phyloP scores from a whole-genome alignment of 2,329 filamentous ascomycete genomes.

The Cercospora sp. region DNA sequence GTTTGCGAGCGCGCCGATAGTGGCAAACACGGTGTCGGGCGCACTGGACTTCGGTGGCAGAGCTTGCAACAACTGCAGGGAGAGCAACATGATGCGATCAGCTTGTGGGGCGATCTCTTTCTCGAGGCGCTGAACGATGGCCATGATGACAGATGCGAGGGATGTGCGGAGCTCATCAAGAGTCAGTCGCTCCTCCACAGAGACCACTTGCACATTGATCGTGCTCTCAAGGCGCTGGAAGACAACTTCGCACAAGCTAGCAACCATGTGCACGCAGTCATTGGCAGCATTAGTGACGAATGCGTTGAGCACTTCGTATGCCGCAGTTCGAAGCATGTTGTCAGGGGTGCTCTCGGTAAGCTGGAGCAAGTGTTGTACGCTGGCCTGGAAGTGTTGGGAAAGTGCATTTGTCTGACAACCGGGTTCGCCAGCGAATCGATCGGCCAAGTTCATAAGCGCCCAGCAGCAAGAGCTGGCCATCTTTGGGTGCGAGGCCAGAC shows the following conservation, averaged over 20 bases:
- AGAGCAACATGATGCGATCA: conserved; percentile 88
- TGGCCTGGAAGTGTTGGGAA: conserved; percentile 89
- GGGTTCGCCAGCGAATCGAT: conserved; percentile 86
- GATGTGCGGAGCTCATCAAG: conserved; percentile 98
- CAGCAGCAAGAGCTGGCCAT: conserved; percentile 99
- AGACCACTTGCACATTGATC: conserved; percentile 89
- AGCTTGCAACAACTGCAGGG: conserved; percentile 76
- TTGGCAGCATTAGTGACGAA: conserved; percentile 90
- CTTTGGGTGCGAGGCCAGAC: conserved; percentile 86
- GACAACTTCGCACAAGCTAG: conserved; percentile 80
- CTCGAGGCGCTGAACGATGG: conserved; percentile 88
- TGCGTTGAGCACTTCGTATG: conserved; percentile 93
- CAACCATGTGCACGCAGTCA: conserved; percentile 79
- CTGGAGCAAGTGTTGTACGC: conserved; percentile 78
- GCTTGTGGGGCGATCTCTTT: conserved; percentile 86
- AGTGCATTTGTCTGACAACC: conserved; percentile 78
- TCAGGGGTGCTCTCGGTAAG: conserved; percentile 87
- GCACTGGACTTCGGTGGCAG: conserved; percentile 86
- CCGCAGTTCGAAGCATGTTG: conserved; percentile 86
- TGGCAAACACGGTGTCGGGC: conserved; percentile 88
- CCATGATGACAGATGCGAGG: conserved; percentile 84
- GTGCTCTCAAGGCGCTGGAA: conserved; percentile 90
- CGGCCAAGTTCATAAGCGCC: conserved; percentile 97
- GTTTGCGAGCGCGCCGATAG: conserved; percentile 86
- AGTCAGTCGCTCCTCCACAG: conserved; percentile 92